phyloP scores from a whole-genome alignment of 345 rosid species.

The Hypericum perforatum region DNA sequence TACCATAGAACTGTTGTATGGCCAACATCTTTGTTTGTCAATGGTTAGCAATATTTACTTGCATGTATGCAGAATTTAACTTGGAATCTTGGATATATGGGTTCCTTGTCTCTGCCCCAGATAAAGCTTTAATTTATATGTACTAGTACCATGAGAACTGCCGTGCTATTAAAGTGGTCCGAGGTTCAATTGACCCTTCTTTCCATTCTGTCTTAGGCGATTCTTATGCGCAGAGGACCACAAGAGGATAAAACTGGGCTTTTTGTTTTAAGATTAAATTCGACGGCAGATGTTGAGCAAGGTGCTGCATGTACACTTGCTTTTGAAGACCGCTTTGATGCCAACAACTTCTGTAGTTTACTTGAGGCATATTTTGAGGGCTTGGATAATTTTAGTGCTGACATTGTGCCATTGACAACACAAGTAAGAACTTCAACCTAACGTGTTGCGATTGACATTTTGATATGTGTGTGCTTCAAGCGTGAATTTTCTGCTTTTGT shows the following conservation, averaged over 20 bases:
- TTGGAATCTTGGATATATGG: no score
- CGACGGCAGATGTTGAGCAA: constrained; percentile 18
- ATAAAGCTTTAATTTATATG: background rate
- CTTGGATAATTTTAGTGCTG: constrained; percentile 49
- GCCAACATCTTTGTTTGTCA: background rate
- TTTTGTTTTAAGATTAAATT: constrained; percentile 32
- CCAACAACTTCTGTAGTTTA: constrained; percentile 64
- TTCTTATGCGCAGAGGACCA: constrained; percentile 52
- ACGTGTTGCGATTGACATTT: background rate
- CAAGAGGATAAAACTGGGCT: constrained; percentile 39
- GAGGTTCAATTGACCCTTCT: background rate
- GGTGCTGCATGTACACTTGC: constrained; percentile 38
- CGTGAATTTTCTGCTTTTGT: background rate
- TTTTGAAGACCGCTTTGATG: constrained; percentile 71
- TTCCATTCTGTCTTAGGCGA: constrained; percentile 31
- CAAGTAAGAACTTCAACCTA: constrained; percentile 30
- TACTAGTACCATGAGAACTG: background rate
- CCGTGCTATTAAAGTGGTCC: background rate
- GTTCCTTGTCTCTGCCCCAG: no score
- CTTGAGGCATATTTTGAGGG: constrained; percentile 64
- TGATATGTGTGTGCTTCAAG: background rate
- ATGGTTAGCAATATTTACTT: no score
- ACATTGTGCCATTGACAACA: constrained; percentile 48
- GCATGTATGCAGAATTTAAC: no score
- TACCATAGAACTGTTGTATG: no score